Percentiles rank a stretch among this genome's conserved stretches.
phyloP scores from a whole-genome alignment of 202 grass and related monocot genomes.

The Zizania palustris region DNA sequence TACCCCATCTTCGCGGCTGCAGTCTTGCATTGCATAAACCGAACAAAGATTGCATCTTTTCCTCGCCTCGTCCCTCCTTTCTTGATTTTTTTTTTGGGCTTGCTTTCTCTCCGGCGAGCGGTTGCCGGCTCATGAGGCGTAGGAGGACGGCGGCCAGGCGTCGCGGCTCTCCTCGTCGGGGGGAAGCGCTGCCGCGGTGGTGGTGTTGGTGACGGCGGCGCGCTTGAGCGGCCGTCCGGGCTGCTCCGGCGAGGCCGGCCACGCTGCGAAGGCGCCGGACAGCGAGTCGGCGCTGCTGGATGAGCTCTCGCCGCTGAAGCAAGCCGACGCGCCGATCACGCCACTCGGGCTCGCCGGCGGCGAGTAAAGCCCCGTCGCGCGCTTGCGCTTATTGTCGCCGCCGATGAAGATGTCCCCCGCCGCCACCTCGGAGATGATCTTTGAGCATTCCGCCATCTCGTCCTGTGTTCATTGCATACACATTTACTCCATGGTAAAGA shows the following conservation, averaged over 20 bases:
- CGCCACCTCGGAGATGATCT: slow-evolving; percentile 45
- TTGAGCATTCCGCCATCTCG: slow-evolving; percentile 58
- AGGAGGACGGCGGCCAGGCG: slow-evolving; percentile 41
- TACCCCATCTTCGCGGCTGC: background rate
- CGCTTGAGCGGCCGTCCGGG: slow-evolving; percentile 49
- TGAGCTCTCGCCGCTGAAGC: slow-evolving; percentile 72
- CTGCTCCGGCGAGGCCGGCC: slow-evolving; percentile 45
- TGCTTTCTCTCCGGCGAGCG: background rate
- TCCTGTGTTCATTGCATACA: slow-evolving; percentile 46
- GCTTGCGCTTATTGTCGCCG: slow-evolving; percentile 54
- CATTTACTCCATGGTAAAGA: no score
- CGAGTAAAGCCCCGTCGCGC: slow-evolving; percentile 37
- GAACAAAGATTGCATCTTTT: background rate
- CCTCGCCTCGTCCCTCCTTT: background rate
- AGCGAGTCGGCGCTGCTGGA: slow-evolving; percentile 42
- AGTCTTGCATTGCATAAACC: background rate
- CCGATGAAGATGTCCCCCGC: slow-evolving; percentile 24
- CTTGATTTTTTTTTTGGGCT: background rate
- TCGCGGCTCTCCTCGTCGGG: slow-evolving; percentile 47
- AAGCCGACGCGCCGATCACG: slow-evolving; percentile 62
- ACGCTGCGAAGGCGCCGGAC: background rate
- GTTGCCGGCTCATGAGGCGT: slow-evolving; percentile 19
- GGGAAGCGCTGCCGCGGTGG: background rate
- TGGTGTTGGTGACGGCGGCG: background rate
- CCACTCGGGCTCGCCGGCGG: slow-evolving; percentile 68